These are phyloP conservation scores for Elongisporangium prolatum DNA, from an alignment of 352 stramenopile genomes.

Conservation along the genomic window DNA sequence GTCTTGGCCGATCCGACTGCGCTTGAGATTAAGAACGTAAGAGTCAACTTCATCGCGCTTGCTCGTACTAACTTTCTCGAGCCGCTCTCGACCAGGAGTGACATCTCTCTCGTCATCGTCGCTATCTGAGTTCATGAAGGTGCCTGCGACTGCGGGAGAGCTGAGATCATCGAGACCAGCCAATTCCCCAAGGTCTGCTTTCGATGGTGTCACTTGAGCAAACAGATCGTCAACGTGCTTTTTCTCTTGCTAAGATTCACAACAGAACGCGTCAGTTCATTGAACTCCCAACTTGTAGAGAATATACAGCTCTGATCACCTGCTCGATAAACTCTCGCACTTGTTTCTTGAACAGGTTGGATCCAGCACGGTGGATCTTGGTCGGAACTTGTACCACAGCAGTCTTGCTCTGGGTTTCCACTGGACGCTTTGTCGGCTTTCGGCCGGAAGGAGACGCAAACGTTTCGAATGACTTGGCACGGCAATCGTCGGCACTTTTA, in stretches of 20 bases:
- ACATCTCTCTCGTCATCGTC: constrained; percentile 32
- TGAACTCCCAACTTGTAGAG: too few relatives aligned
- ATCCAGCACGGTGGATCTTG: constrained; percentile 64
- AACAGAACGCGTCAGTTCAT: background rate
- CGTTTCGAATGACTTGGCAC: constrained; percentile 50
- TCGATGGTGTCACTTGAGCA: constrained; percentile 40
- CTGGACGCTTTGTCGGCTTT: constrained; percentile 20
- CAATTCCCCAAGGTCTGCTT: constrained; percentile 21
- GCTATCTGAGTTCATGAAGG: constrained; percentile 38
- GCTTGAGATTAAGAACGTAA: constrained; percentile 66
- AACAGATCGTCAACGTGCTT: constrained; percentile 75
- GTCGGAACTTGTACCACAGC: constrained; percentile 13
- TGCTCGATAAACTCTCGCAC: constrained; percentile 70
- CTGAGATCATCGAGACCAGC: constrained; percentile 45
- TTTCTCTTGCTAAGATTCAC: constrained; percentile 49
- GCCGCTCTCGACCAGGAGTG: constrained; percentile 24
- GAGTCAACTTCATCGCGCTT: constrained; percentile 74
- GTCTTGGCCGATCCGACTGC: constrained; percentile 21
- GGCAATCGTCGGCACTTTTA: constrained; percentile 59
- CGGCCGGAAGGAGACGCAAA: constrained; percentile 34
- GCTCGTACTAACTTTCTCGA: constrained; percentile 50
- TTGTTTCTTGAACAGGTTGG: constrained; percentile 83
- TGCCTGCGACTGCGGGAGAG: constrained; percentile 30
- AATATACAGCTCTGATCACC: constrained; percentile 6
- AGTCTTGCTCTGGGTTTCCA: constrained; percentile 1